Conservation (phyloP, 2,329 filamentous ascomycete species). For the Calonectria henricotiae region DNA sequence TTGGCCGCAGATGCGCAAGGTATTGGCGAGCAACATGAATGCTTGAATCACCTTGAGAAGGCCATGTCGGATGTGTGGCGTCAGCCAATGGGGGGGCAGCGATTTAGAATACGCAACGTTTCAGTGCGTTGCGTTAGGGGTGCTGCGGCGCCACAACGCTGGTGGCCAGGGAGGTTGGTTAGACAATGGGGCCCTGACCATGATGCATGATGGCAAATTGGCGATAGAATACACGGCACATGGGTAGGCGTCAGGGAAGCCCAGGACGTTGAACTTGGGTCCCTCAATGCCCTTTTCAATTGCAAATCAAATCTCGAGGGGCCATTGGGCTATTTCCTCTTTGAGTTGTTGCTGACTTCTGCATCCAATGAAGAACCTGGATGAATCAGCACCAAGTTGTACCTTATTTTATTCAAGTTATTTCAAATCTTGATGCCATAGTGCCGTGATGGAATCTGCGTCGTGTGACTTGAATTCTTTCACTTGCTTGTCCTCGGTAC, state of each 20-base stretch:
- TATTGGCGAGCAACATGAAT: constrained; percentile 19
- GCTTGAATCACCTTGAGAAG: constrained; percentile 13
- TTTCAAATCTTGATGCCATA: too few species aligned
- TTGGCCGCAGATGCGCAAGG: constrained; percentile 3
- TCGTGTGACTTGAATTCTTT: constrained; percentile 1
- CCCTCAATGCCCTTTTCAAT: too few species aligned
- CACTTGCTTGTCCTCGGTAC: neutral
- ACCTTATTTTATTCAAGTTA: too few species aligned
- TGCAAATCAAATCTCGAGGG: too few species aligned
- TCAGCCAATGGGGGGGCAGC: constrained; percentile 43
- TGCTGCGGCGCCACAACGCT: constrained; percentile 2
- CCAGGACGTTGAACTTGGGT: too few species aligned
- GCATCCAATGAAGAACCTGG: too few species aligned
- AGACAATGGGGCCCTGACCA: constrained; percentile 1
- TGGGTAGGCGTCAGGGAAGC: neutral
- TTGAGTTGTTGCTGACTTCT: too few species aligned
- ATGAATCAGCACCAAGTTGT: too few species aligned
- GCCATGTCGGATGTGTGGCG: constrained; percentile 26
- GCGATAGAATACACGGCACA: neutral
- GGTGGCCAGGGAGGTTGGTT: neutral
- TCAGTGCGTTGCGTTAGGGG: constrained; percentile 47
- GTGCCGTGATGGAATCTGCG: neutral
- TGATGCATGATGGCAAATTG: neutral
- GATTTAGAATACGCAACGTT: constrained; percentile 55
- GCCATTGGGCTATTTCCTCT: too few species aligned